Conservation (phyloP, 129 eudicot species). For the Rutidosis leptorrhynchoides region DNA sequence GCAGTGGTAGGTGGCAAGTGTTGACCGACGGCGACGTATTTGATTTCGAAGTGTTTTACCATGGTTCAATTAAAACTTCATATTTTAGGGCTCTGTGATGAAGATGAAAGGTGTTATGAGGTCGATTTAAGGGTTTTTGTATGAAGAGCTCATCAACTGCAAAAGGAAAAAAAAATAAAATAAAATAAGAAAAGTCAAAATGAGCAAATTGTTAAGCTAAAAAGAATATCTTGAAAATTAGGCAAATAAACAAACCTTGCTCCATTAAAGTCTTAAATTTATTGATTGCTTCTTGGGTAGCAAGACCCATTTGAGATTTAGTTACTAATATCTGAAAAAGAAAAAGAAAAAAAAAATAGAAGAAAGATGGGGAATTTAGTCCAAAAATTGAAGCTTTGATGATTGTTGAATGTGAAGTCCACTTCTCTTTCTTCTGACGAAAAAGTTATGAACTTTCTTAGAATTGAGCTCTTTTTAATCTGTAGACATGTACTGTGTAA, state of each 20-base stretch:
- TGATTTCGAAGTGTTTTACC: too few species aligned
- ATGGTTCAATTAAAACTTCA: too few species aligned
- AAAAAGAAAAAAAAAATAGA: conserved; percentile 3
- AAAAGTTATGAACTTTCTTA: conserved; percentile 19
- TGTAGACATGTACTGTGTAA: conserved; percentile 11
- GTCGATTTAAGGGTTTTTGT: conserved; percentile 55
- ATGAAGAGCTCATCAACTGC: conserved; percentile 79
- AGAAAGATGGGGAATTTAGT: conserved; percentile 22
- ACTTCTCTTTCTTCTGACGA: conserved; percentile 28
- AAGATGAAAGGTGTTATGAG: too few species aligned
- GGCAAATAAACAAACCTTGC: conserved; percentile 43
- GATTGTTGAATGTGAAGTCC: conserved; percentile 27
- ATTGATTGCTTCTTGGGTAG: conserved; percentile 57
- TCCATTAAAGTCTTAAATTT: conserved; percentile 62
- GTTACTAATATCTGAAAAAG: conserved; percentile 9
- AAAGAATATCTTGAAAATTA: conserved; percentile 1
- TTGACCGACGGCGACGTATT: too few species aligned
- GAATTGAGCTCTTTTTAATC: neutral
- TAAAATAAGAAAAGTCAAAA: conserved; percentile 11
- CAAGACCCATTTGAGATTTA: conserved; percentile 46
- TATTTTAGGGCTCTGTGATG: too few species aligned
- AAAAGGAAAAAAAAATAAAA: neutral
- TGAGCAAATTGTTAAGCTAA: conserved; percentile 15
- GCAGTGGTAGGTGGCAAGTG: too few species aligned
- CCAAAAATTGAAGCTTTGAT: conserved; percentile 26